Conservation (phyloP, 2,329 filamentous ascomycete species). For the Aspergillus tamarii region DNA sequence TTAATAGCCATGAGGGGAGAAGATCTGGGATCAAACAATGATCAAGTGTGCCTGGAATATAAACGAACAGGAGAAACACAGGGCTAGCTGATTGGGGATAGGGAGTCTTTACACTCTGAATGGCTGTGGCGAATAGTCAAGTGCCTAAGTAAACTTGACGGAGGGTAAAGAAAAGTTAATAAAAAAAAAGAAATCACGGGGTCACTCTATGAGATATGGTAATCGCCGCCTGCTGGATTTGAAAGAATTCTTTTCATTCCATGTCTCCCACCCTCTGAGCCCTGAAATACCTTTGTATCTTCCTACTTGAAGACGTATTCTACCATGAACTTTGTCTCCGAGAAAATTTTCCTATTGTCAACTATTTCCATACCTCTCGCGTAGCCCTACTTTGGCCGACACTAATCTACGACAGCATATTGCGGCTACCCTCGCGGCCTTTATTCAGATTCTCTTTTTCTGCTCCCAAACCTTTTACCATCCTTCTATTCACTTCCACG, state of each 20-base stretch:
- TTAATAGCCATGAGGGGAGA: too few species aligned
- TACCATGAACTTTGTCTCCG: slow-evolving; percentile 26
- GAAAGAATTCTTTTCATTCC: slow-evolving; percentile 13
- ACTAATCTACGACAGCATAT: neutral
- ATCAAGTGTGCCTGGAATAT: neutral
- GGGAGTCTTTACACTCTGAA: neutral
- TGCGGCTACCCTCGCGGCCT: neutral
- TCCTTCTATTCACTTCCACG: neutral
- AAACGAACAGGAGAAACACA: neutral
- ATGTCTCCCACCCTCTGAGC: slow-evolving; percentile 15
- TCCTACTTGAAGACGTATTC: neutral
- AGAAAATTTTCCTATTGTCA: slow-evolving; percentile 19
- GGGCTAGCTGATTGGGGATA: neutral
- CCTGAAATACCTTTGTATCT: slow-evolving; percentile 4
- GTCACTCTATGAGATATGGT: neutral
- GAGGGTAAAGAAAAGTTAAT: neutral
- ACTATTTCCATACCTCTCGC: slow-evolving; percentile 24
- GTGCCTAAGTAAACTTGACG: neutral
- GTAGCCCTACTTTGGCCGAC: slow-evolving; percentile 15
- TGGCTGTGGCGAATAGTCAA: neutral
- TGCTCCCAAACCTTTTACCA: neutral
- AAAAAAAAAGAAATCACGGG: neutral
- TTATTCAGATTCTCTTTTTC: neutral
- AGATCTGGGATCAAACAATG: neutral
- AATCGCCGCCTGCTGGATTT: neutral